Evolutionary conservation across 805 yeast genomes (phyloP), one percentile per base, ranked within the genome.

Genomic region (Yamadazyma endophytica): DNA sequence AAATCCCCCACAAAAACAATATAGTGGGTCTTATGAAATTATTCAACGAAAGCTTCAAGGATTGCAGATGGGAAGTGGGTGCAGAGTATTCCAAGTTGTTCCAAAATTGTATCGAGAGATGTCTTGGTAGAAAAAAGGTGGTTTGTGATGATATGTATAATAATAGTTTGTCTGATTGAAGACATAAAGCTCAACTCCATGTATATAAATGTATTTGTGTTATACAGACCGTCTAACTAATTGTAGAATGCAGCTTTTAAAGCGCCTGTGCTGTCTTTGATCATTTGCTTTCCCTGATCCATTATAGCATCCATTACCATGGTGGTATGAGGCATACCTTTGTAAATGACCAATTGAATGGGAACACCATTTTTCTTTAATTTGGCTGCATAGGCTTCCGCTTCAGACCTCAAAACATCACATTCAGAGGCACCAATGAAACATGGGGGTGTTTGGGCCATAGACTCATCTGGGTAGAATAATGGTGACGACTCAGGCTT

Each of bases 41-140:
- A 37, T 61, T 75, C 28, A 61, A 70, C 9, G 51, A 54, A n/a
- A 23, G 41, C 4, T 50, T 33, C 35, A 49, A 48, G 19, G 51
- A 49, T 13, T 62, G 73, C 31, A 64, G 68, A 30, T 79, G 80
- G 77, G 75, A 74, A 28, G 56, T 78, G 31, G 79, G 79, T 9
- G 57, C 58, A 28, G 87, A 79, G 21, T 19, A 19, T 19, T 19
- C 21, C 21, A 19, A 8, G 21, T 19, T 79, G 36, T 55, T 79
- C 27, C 52, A 58, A 30, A 74, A 76, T 43, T 77, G 82, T 51
- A 63, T 68, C 18, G 70, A 68, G 31, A 56, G 86, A 42, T 64
- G 76, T 37, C 50, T 72, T 30, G 83, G 82, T 2, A 58, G 67
- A 29, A 40, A 52, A n/a, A 57, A 60, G 15, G 58, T 63, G 3